A percentile compares a stretch with the other conserved stretches of the same genome.
Evolutionary conservation across 345 rosid genomes (phyloP).

Genomic region (Salix dunnii): DNA sequence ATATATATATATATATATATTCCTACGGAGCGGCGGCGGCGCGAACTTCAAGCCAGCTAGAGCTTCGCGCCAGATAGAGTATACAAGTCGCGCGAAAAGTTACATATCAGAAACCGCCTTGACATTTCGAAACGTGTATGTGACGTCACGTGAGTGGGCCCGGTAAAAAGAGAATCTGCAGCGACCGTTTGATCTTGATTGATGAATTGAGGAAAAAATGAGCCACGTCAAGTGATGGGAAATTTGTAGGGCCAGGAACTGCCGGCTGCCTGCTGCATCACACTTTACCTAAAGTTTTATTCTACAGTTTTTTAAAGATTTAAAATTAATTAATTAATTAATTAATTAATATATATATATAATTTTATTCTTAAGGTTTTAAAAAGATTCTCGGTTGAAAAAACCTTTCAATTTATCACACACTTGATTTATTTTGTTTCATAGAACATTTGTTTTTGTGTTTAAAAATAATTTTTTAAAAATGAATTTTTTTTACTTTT

Average conservation of each 20-base stretch:
- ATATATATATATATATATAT: not conserved
- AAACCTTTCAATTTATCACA: too few species aligned
- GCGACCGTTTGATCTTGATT: not conserved
- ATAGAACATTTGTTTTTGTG: too few species aligned
- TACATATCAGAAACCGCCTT: not conserved
- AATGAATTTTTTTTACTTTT: too few species aligned
- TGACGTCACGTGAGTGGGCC: not conserved
- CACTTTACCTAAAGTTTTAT: not conserved
- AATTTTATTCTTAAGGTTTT: too few species aligned
- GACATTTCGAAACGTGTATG: not conserved
- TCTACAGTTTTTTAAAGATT: too few species aligned
- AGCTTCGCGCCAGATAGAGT: not conserved
- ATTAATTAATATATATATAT: too few species aligned
- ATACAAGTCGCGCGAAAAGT: not conserved
- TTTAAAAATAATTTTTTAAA: too few species aligned
- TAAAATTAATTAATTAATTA: too few species aligned
- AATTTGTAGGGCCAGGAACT: not conserved
- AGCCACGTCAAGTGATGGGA: not conserved
- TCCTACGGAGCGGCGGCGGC: not conserved
- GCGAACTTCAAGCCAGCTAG: not conserved
- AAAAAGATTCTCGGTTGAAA: too few species aligned
- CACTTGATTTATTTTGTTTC: too few species aligned
- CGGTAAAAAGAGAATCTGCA: not conserved
- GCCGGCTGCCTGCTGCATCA: not conserved
- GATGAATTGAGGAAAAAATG: not conserved